phyloP scores from a whole-genome alignment of 768 basidiomycete species.

The Pisolithus tinctorius region DNA sequence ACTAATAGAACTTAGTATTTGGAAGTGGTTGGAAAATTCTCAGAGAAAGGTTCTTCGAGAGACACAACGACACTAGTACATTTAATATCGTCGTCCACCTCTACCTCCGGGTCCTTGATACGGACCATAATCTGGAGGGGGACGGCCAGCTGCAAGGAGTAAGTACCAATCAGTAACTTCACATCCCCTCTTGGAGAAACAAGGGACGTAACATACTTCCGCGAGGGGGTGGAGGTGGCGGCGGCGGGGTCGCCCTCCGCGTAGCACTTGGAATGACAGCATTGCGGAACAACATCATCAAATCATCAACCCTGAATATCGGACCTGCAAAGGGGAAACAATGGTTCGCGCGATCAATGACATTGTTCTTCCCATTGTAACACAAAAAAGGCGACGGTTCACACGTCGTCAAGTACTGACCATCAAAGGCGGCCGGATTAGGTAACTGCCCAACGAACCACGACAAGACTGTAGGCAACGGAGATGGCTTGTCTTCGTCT shows the following conservation, averaged over 20 bases:
- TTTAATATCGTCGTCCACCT: conserved; percentile 36
- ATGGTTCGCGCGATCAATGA: conserved; percentile 4
- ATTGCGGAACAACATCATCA: conserved; percentile 78
- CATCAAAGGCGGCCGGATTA: conserved; percentile 64
- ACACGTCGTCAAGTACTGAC: conserved; percentile 37
- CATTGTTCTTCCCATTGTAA: conserved; percentile 4
- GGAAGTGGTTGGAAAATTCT: too few species aligned
- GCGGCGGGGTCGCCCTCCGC: conserved; percentile 48
- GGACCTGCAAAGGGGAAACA: conserved; percentile 50
- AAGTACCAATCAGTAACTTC: conserved; percentile 1
- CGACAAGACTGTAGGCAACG: conserved; percentile 56
- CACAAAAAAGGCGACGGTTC: conserved; percentile 6
- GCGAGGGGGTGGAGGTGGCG: conserved; percentile 47
- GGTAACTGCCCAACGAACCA: conserved; percentile 86
- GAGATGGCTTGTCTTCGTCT: conserved; percentile 42
- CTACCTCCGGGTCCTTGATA: conserved; percentile 67
- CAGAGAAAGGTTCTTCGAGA: too few species aligned
- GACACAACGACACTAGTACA: neutral
- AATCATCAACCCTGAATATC: conserved; percentile 82
- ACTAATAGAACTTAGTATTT: too few species aligned
- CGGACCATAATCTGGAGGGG: conserved; percentile 82
- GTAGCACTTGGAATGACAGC: conserved; percentile 68
- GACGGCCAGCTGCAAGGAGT: conserved; percentile 46
- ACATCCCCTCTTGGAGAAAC: conserved; percentile 1
- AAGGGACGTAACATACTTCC: conserved; percentile 8